Base-by-base conservation (phyloP, 148 eudicot genomes). In the Chenopodium quinoa region DNA sequence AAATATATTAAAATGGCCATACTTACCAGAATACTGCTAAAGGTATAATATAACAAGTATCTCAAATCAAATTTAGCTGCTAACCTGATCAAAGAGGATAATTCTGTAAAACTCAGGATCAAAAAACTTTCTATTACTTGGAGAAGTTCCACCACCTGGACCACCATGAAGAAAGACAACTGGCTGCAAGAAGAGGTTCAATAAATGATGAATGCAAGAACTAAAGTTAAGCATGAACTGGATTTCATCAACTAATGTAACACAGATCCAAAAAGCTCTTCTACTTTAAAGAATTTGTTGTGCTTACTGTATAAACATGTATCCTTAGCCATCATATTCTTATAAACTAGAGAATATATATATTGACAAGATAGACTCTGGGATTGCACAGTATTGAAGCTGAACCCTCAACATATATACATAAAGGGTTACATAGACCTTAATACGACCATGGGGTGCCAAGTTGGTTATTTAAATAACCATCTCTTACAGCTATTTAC, bases 91-190 rank as follows among this genome's bases (percentile, higher is more conserved):
- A 89, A 94, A 90, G 37, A 96, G 89, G 85, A 96, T 84, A 44
- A 96, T 96, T 81, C 97, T 86, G 83, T 96, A 96, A 88, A 96
- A 93, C 37, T 88, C 88, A 65, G 99, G 98, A 87, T 96, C 99
- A 79, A 96, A 96, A 84, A 96, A 96, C 78, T 84, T 91, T 78
- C 98, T 86, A 84, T 96, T 96, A 84, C 88, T 89, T 11, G 99
- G 97, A 69, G 99, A 88, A 40, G 99, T 96, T 73, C 99, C 97
- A 82, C 99, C 99, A 67, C 99, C 99, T 77, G 99, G 99, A 65
- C 99, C 99, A 65, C 99, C 99, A 91, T 96, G 99, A 79, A 96
- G 93, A 87, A 96, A 96, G 68, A 93, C 88, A 82, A 92, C 99
- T 52, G 99, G 97, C 99, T 96, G 95, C 90, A 93, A 13, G 50